Base-by-base conservation (phyloP, 768 basidiomycete genomes). In the Suillus weaverae region DNA sequence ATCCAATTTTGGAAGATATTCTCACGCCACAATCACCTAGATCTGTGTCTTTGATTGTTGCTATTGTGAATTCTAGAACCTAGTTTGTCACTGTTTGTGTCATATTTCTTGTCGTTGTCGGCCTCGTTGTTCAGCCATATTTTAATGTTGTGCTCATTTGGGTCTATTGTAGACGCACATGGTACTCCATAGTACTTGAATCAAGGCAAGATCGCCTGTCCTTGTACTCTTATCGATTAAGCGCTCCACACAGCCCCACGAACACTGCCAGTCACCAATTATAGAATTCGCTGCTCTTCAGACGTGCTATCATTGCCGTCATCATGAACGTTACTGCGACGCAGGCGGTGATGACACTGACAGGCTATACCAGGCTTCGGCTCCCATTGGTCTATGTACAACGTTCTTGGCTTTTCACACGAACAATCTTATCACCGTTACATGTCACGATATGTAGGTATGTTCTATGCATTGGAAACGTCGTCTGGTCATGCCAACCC, bases 21-120 rank as follows among this genome's bases (percentile, higher is more conserved):
- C 60, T 56, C 75, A 75, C 76, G 75, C 73, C 76, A 73, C 74
- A 62, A 2, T 22, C 22, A 41, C 7, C 54, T 8, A 38, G 60
- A 65, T 65, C 63, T 60, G 46, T 59, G 59, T 2, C 57, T 48
- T 55, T 59, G 57, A 59, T 59, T 59, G 32, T 65, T 48, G 62
- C 41, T 61, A 62, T 68, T 64, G 66, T 66, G 14, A 62, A 53
- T 57, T 35, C 46, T 54, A 64, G 43, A 54, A 48, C 53, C 53
- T 39, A 26, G 26, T 26, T 26, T 26, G 26, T 26, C 26, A 26
- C 26, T 60, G 32, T 55, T 60, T 54, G 57, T 22, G 32, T 48
- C 35, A 16, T 39, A 38, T 43, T 14, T 16, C 9, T 59, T 11
- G 55, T 65, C 65, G 46, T 26, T 33, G 39, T 62, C 36, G 55